These are phyloP conservation scores for Blastocystis sp. DNA, from an alignment of 352 stramenopile species.

Conservation along the genomic window DNA sequence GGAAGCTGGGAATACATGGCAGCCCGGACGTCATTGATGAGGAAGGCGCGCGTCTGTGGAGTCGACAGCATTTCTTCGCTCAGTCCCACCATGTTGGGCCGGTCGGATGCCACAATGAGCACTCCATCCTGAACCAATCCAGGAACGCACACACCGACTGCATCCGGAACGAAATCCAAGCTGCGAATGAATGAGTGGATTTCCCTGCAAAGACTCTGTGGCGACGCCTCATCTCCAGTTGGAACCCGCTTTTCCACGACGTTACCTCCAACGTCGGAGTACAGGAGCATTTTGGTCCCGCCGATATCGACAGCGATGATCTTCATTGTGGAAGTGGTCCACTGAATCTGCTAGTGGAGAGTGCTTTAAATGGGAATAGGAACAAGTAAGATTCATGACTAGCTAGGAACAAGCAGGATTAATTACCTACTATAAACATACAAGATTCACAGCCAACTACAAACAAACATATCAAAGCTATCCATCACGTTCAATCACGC, in stretches of 20 bases:
- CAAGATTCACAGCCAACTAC: neutral
- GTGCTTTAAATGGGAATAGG: too few relatives aligned
- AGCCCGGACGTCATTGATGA: constrained; percentile 51
- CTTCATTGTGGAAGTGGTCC: too few relatives aligned
- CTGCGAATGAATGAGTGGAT: constrained; percentile 23
- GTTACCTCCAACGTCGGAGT: neutral
- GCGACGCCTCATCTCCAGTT: constrained; percentile 4
- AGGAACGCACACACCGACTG: constrained; percentile 30
- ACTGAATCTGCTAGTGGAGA: too few relatives aligned
- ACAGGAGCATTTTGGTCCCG: constrained; percentile 49
- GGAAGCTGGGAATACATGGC: constrained; percentile 42
- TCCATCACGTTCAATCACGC: neutral
- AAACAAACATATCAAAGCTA: neutral
- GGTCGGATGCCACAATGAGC: constrained; percentile 41
- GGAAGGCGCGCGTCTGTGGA: neutral
- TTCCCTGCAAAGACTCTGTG: neutral
- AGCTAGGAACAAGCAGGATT: neutral
- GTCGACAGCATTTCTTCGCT: constrained; percentile 40
- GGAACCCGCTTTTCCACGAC: neutral
- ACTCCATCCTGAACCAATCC: constrained; percentile 37
- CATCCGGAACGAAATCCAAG: constrained; percentile 34
- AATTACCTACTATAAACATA: neutral
- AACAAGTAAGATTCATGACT: too few relatives aligned
- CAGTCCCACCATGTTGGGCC: constrained; percentile 40
- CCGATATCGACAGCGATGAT: constrained; percentile 40